Percentiles rank a stretch among this genome's conserved stretches.
phyloP scores from a whole-genome alignment of 2,329 filamentous ascomycete species.

The Neoascochyta sp. region DNA sequence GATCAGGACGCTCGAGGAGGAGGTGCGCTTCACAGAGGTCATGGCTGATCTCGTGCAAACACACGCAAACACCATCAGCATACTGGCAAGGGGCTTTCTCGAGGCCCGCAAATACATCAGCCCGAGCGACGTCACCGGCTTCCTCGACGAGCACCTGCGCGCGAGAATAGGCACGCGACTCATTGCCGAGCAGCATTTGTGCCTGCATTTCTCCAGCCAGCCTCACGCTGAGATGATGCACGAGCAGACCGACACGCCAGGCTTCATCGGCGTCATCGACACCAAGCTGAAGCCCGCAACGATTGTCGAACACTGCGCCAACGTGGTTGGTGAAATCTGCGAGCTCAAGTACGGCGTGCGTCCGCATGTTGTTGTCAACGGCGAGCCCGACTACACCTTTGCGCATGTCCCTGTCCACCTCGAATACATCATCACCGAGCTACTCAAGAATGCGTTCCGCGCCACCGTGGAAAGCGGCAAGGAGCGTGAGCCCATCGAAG shows the following conservation, averaged over 20 bases:
- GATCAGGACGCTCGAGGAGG: conserved; percentile 77
- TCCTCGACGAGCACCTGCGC: conserved; percentile 89
- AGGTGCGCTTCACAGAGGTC: conserved; percentile 85
- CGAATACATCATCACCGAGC: conserved; percentile 94
- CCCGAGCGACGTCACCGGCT: conserved; percentile 76
- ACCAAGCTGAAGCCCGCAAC: conserved; percentile 77
- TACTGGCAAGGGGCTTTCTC: conserved; percentile 85
- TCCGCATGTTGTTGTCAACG: conserved; percentile 75
- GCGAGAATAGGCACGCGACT: conserved; percentile 90
- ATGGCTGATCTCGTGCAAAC: conserved; percentile 94
- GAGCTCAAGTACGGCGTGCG: conserved; percentile 92
- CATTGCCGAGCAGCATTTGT: conserved; percentile 95
- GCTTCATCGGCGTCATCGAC: conserved; percentile 93
- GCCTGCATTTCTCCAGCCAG: conserved; percentile 72
- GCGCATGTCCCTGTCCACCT: conserved; percentile 94
- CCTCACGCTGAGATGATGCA: conserved; percentile 60
- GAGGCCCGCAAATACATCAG: conserved; percentile 90
- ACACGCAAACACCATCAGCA: conserved; percentile 90
- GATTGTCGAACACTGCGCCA: conserved; percentile 79
- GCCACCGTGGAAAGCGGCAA: conserved; percentile 84
- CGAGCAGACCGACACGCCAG: conserved; percentile 45
- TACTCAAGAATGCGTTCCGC: conserved; percentile 94
- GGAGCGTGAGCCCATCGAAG: conserved; percentile 76
- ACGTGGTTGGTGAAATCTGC: conserved; percentile 92
- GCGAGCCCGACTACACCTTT: conserved; percentile 82